phyloP scores from a whole-genome alignment of 768 basidiomycete genomes.

The Hortiboletus flavorubellus region DNA sequence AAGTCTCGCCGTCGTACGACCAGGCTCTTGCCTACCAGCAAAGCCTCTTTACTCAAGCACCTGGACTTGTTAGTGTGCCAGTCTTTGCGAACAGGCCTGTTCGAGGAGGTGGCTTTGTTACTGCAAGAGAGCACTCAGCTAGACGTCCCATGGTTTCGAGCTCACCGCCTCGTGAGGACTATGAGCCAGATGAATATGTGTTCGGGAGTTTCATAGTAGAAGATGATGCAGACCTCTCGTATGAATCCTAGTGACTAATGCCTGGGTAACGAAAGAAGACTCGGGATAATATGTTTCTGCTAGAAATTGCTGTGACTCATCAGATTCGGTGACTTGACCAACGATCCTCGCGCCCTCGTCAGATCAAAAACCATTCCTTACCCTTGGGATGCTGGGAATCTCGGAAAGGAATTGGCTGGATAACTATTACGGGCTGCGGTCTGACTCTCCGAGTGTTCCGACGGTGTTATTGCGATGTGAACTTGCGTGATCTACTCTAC shows the following conservation, averaged over 20 bases:
- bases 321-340: neutral
- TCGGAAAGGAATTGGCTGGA: neutral
- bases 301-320: neutral
- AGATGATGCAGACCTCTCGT: conserved; percentile 70
- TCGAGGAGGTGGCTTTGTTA: conserved; percentile 40
- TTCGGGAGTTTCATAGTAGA: conserved; percentile 78
- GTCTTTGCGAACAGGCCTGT: conserved; percentile 51
- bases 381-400: too few relatives aligned
- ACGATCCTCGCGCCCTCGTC: neutral
- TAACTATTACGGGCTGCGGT: too few relatives aligned
- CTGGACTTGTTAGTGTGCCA: conserved; percentile 39
- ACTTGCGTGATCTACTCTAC: too few relatives aligned
- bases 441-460: too few relatives aligned
- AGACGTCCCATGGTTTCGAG: conserved; percentile 45
- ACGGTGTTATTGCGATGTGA: too few relatives aligned
- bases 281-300: neutral
- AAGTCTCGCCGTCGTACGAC: conserved; percentile 68
- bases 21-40: conserved; percentile 67
- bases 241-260: conserved; percentile 24
- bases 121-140: conserved; percentile 32
- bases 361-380: neutral
- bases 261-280: neutral
- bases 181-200: conserved; percentile 60
- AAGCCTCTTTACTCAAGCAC: conserved; percentile 70
- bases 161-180: conserved; percentile 54